These are phyloP conservation scores for Sutorius eximius DNA, from an alignment of 1,284 basidiomycete genomes.

Conservation along the genomic window DNA sequence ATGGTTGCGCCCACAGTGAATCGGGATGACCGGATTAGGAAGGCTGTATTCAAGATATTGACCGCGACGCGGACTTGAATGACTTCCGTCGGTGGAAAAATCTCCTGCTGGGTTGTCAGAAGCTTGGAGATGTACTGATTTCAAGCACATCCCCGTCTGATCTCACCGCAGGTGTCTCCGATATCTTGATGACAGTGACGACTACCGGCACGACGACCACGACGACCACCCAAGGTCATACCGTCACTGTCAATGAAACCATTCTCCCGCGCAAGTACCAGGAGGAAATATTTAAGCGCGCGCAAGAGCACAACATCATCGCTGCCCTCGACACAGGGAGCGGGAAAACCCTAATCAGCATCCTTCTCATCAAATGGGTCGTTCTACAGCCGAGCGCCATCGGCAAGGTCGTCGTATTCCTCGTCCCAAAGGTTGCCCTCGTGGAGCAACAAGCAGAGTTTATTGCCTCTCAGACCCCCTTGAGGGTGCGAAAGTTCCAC, in stretches of 20 bases:
- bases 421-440: constrained; percentile 79
- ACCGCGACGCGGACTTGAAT: constrained; percentile 31
- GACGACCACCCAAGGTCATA: constrained; percentile 27
- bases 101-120: not conserved
- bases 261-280: constrained; percentile 59
- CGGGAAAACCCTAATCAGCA: constrained; percentile 82
- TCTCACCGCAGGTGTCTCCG: constrained; percentile 13
- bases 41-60: constrained; percentile 30
- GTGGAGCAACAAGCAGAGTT: constrained; percentile 79
- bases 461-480: constrained; percentile 60
- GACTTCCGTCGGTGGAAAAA: constrained; percentile 10
- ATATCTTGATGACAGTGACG: constrained; percentile 30
- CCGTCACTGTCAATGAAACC: constrained; percentile 31
- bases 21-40: constrained; percentile 26
- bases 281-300: constrained; percentile 73
- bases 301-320: constrained; percentile 72
- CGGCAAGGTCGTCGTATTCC: constrained; percentile 62
- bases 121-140: constrained; percentile 27
- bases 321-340: constrained; percentile 77
- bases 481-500: constrained; percentile 65
- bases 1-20: constrained; percentile 20
- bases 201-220: constrained; percentile 14
- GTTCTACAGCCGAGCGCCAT: constrained; percentile 46
- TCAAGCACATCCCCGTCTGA: constrained; percentile 11
- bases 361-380: constrained; percentile 76